Percentiles rank a stretch among this genome's conserved stretches.
phyloP scores from a whole-genome alignment of 139 green algal genomes.

The Pleodorina starrii region DNA sequence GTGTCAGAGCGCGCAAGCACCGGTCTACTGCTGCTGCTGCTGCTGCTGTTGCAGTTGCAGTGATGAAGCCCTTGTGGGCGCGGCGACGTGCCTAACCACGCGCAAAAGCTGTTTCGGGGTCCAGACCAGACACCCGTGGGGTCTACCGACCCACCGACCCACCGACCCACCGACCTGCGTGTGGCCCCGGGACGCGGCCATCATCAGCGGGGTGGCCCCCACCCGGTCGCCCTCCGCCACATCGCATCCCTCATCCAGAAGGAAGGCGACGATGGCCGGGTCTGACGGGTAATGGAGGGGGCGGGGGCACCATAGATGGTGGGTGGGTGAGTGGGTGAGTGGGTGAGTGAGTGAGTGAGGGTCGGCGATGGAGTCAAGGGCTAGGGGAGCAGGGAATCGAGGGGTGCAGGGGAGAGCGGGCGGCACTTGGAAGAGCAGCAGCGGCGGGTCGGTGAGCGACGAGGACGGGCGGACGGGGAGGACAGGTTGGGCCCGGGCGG shows the following conservation, averaged over 20 bases:
- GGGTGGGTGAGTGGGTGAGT: not conserved
- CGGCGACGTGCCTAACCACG: no score
- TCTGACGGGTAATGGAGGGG: slow-evolving; percentile 15
- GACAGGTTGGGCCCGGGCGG: no score
- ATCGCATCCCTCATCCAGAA: slow-evolving; percentile 41
- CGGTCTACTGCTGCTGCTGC: no score
- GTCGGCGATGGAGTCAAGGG: not conserved
- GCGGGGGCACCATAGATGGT: not conserved
- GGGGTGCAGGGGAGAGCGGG: no score
- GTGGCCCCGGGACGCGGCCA: slow-evolving; percentile 14
- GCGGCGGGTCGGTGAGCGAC: no score
- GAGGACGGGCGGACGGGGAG: no score
- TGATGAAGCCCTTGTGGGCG: no score
- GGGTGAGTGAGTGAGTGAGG: not conserved
- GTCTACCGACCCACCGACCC: not conserved
- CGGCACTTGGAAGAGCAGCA: no score
- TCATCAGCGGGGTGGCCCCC: slow-evolving; percentile 53
- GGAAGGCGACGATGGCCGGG: slow-evolving; percentile 10
- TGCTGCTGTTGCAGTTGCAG: no score
- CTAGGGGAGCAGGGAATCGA: not conserved
- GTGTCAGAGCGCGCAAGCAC: no score
- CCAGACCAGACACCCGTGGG: no score
- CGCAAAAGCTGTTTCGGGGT: no score
- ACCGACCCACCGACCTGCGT: slow-evolving; percentile 13
- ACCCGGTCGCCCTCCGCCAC: slow-evolving; percentile 24